Evolutionary conservation across 2,329 filamentous ascomycete genomes (phyloP), one percentile per base, ranked within the genome.

Genomic region (Metarhizium album): DNA sequence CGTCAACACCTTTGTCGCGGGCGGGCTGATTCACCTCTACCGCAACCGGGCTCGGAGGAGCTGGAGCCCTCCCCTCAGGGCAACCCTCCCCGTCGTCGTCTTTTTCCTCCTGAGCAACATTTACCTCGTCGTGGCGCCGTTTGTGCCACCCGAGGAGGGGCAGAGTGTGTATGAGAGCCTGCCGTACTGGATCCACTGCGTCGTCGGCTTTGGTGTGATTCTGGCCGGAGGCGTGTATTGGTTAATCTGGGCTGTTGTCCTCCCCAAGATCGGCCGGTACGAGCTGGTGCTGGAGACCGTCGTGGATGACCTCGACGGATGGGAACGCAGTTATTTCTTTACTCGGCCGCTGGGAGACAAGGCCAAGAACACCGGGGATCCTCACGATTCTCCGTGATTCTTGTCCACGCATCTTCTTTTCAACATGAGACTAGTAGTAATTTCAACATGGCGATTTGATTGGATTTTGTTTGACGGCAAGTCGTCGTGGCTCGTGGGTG

Each of bases 101-200:
- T 79, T 84, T 65, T 84, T 83, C 67, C 68, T 80, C 47, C 67
- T 78, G 57, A 79, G 76, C 60, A 83, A 84, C 62, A 65, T 80
- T 42, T 82, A 80, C 57, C 76, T 83, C 48, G 72, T 82, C 35
- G 63, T 82, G 8, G 78, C 79, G 0, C 80, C 80, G 0, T 83
- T 79, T 43, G 68, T 79, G 0, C 76, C 76, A 1, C 77, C 77
- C 2, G 61, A 67, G 23, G 67, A 68, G 0, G 74, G 71, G 35
- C 73, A 79, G 58, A 78, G 71, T 58, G 69, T 79, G 4, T 80
- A 81, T 64, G 60, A 77, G 45, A 60, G 57, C 55, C 66, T 81
- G 45, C 78, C 78, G 0, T 81, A 81, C 63, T 80, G 70, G 61
- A 72, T 79, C 14, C 78, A 80, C 65, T 78, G 75, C 51, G 71